Base-by-base conservation (phyloP, 805 yeast genomes). In the Wickerhamiella dianesei region DNA sequence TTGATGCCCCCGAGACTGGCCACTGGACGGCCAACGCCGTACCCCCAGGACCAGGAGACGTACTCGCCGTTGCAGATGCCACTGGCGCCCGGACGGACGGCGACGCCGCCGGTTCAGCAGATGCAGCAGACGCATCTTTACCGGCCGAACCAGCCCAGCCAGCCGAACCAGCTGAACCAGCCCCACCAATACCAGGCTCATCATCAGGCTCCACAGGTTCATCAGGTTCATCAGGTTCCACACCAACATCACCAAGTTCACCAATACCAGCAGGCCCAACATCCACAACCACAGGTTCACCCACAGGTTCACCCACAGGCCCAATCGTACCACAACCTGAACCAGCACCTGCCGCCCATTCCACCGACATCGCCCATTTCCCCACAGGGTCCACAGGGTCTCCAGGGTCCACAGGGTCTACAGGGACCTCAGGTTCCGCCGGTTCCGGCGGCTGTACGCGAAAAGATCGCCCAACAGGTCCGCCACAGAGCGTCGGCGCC, bases 381-480 rank as follows among this genome's bases (percentile, higher is more conserved):
- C 32, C 32, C 32, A 12, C 32, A 25, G 32, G 9, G 12, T 25
- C 32, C 32, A 12, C 32, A 25, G 12, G 12, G 9, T 25, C 32
- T 6, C 32, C 32, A 25, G 32, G 9, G 9, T 25, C 32, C 6
- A 6, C 32, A 25, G 32, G 9, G 12, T 25, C 32, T 12, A 12
- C 32, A 25, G 12, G 12, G 9, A 6, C 32, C 6, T 12, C 32
- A 25, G 32, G 9, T 20, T 13, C 45, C 45, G 5, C 39, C 18
- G 21, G n/a, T 43, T 29, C 45, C 45, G 9, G 21, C 40, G 18
- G 19, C 22, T 17, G 45, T 43, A 9, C 45, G 40, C 17, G 45
- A 43, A 5, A 9, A 43, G 35, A 36, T 43, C 35, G 44, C 44
- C 17, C 19, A 20, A 9, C 35, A 25, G 13, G 36, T 22, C 6